phyloP scores from a whole-genome alignment of 1,139 yeast species.

The Protomyces arabidopsidicola region DNA sequence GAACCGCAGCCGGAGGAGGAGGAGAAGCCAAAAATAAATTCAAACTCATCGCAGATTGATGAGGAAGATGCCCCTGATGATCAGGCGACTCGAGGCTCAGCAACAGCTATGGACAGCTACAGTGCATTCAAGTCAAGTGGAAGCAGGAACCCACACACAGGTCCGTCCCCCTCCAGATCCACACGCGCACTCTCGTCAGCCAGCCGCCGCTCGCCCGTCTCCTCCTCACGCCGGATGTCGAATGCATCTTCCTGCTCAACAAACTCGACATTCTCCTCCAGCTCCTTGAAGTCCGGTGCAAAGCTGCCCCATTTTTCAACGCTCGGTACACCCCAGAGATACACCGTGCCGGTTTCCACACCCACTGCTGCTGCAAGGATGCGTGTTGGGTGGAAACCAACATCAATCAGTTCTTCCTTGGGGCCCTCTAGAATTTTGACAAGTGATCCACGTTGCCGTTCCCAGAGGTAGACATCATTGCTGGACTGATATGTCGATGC shows the following conservation, averaged over 20 bases:
- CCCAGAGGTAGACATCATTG: conserved; percentile 92
- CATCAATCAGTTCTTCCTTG: conserved; percentile 74
- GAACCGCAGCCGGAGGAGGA: no score
- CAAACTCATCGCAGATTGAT: no score
- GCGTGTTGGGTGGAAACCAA: conserved; percentile 69
- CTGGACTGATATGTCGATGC: conserved; percentile 86
- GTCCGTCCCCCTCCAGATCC: conserved; percentile 12
- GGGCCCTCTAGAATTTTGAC: conserved; percentile 89
- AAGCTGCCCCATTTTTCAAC: conserved; percentile 96
- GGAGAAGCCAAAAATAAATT: no score
- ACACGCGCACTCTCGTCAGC: conserved; percentile 14
- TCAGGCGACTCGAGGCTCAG: no score
- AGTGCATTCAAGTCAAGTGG: conserved; percentile 4
- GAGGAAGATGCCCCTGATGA: no score
- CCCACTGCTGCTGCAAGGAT: conserved; percentile 86
- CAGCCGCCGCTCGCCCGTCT: conserved; percentile 20
- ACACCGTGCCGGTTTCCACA: conserved; percentile 74
- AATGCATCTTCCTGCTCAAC: conserved; percentile 89
- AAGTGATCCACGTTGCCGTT: conserved; percentile 77
- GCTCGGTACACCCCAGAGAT: conserved; percentile 74
- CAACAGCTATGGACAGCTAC: no score
- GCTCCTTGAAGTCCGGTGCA: conserved; percentile 94
- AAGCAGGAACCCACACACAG: not conserved
- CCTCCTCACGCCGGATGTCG: conserved; percentile 49
- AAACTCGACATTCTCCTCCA: conserved; percentile 86